Conservation (phyloP, 2,329 filamentous ascomycete species). For the Claviceps cyperi region DNA sequence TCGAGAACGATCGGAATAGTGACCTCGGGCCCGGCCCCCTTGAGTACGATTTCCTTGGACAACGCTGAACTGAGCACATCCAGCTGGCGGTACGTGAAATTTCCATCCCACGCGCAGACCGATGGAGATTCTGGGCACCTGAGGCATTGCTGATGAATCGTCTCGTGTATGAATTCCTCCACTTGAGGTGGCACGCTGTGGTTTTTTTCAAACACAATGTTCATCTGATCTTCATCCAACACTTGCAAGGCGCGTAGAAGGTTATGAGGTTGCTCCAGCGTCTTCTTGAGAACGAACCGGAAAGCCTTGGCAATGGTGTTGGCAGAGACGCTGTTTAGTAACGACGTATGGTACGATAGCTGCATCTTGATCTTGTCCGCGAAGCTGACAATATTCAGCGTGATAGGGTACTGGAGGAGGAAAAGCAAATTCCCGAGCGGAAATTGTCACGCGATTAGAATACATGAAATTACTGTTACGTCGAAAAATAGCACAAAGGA, state of each 20-base stretch:
- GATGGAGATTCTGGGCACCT: background rate
- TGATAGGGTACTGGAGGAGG: background rate
- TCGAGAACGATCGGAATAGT: slow-evolving; percentile 9
- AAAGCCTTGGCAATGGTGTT: background rate
- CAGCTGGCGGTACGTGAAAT: background rate
- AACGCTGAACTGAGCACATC: background rate
- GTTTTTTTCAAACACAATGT: background rate
- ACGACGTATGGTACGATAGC: background rate
- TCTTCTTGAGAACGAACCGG: background rate
- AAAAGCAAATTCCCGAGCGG: too few relatives aligned
- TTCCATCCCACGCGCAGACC: background rate
- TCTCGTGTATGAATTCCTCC: background rate
- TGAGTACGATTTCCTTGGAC: background rate
- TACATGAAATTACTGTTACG: too few relatives aligned
- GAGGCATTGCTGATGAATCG: background rate
- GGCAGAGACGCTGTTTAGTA: background rate
- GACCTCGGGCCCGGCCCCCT: background rate
- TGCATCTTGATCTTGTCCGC: background rate
- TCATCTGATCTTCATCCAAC: background rate
- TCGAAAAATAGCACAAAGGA: too few relatives aligned
- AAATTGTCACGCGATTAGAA: too few relatives aligned
- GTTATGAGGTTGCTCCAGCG: background rate
- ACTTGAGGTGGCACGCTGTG: background rate
- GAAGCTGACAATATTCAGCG: background rate
- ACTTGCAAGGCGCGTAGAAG: background rate